Evolutionary conservation across 208 protist genomes (phyloP), one percentile per base, ranked within the genome.

Genomic region (Chromosphaera perkinsii): DNA sequence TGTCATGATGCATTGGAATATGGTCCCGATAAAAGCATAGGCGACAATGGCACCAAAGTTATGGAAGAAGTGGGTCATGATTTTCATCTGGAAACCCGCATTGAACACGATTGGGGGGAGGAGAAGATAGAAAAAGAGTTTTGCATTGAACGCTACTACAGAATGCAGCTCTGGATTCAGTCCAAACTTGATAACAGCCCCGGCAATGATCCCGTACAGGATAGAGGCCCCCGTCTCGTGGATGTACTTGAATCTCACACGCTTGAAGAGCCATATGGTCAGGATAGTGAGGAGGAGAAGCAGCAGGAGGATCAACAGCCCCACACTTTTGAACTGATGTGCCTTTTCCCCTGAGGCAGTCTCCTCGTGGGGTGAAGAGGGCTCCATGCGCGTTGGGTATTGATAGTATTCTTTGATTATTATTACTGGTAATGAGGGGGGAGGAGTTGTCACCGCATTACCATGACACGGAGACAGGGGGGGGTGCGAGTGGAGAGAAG

Each of bases 71-170:
- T 66, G 45, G 7, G 17, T 29, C 56, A 57, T 59, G 20, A 39
- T 40, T 29, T 74, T 51, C 31, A 75, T 48, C n/a, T 69, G 22
- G 59, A 76, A 78, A 20, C 77, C 77, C 0, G 73, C 69, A 47
- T 65, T 27, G 66, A 81, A 81, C n/a, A 81, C 72, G 35, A 81
- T 81, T 20, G 77, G 73, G 14, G 73, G 73, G 4, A 81, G 73
- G 4, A 81, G 56, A 14, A 75, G 27, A 32, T 64, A 75, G 52
- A 75, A 75, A 54, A 75, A 75, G 1, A 68, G 5, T 17, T 59
- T 39, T 1, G 70, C 42, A 26, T 68, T 51, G 51, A 75, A 75
- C 26, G 43, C 31, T n/a, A 47, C 43, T 1, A 9, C 33, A 10
- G 12, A 31, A 20, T 63, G 24, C 33, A 63, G 57, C 49, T 63